Conservation (phyloP, 2,329 filamentous ascomycete species). For the Bretziella fagacearum region DNA sequence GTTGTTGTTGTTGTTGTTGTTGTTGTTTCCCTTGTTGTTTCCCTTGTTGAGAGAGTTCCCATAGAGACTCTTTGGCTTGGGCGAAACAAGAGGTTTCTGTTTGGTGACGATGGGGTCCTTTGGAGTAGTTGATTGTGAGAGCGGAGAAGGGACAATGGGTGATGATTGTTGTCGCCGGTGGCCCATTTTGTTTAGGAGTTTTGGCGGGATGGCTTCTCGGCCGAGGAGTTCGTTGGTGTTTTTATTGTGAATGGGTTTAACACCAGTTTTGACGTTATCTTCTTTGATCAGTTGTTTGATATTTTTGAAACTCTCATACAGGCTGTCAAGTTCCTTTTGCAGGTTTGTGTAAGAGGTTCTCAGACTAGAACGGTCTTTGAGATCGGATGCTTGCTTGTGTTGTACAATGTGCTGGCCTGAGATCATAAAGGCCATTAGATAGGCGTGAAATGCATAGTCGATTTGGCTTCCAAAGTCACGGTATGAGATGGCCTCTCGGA, state of each 20-base stretch:
- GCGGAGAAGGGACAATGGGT: slow-evolving; percentile 4
- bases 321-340: slow-evolving; percentile 31
- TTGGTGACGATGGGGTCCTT: neutral
- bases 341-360: slow-evolving; percentile 30
- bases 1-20: too few relatives aligned
- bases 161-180: slow-evolving; percentile 10
- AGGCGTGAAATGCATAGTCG: slow-evolving; percentile 67
- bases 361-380: slow-evolving; percentile 21
- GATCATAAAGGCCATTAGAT: slow-evolving; percentile 66
- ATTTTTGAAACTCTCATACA: slow-evolving; percentile 34
- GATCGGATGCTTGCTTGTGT: slow-evolving; percentile 50
- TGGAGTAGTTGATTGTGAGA: slow-evolving; percentile 1
- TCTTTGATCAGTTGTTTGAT: slow-evolving; percentile 44
- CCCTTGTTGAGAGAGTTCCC: slow-evolving; percentile 24
- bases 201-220: neutral
- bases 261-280: slow-evolving; percentile 46
- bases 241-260: slow-evolving; percentile 25
- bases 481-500: slow-evolving; percentile 43
- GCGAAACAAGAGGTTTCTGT: slow-evolving; percentile 4
- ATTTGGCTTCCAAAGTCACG: slow-evolving; percentile 43
- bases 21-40: too few relatives aligned
- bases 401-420: slow-evolving; percentile 57
- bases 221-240: neutral
- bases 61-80: slow-evolving; percentile 3
- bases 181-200: neutral